Evolutionary conservation across 305 asterid species (phyloP).

Genomic region (Fraxinus baroniana): DNA sequence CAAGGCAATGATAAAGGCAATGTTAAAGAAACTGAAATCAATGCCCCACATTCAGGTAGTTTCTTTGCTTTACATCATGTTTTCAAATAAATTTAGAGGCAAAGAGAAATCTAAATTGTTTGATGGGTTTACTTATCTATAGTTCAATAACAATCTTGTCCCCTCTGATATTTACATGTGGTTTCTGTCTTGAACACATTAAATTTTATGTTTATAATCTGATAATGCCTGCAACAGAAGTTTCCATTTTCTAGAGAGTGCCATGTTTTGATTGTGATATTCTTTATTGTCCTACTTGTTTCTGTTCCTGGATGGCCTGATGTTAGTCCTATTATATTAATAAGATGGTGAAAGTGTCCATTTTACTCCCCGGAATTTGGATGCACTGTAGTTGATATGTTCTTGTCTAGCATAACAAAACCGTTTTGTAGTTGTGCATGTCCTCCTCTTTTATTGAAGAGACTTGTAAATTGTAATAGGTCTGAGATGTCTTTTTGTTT

Average conservation of each 20-base stretch:
- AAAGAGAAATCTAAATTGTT: background rate
- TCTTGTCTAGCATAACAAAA: background rate
- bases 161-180: background rate
- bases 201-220: background rate
- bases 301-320: background rate
- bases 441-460: background rate
- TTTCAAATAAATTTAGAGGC: background rate
- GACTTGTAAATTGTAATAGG: background rate
- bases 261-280: background rate
- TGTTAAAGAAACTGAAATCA: slow-evolving; percentile 34
- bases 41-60: slow-evolving; percentile 46
- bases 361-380: background rate
- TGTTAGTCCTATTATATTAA: background rate
- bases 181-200: background rate
- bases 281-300: background rate
- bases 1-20: slow-evolving; percentile 39
- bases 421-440: background rate
- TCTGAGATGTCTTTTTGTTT: background rate
- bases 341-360: background rate
- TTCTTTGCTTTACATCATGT: slow-evolving; percentile 12
- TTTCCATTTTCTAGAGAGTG: background rate
- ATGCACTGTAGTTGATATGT: background rate
- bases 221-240: background rate
- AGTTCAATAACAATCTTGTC: background rate
- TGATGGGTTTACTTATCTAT: background rate